Evolutionary conservation across 108 stramenopile genomes (phyloP), one percentile per base, ranked within the genome.

Genomic region (Nannochloropsis gaditana): DNA sequence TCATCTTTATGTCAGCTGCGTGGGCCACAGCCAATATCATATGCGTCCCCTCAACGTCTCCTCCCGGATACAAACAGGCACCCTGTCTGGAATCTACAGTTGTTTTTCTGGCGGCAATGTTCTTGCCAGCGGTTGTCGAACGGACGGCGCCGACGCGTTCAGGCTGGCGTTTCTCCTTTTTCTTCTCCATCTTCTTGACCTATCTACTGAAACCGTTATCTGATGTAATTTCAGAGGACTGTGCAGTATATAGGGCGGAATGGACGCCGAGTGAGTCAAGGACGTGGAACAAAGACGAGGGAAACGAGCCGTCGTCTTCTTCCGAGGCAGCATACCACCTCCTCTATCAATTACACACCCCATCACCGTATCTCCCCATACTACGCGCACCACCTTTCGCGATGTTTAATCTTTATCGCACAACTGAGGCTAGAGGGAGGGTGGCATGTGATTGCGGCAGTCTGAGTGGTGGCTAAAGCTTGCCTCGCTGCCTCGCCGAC

Each of bases 131-230:
- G 47, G 59, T 21, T 31, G 42, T 8, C 47, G 82, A 41, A 82
- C 82, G 43, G 79, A 45, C n/a, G 82, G 82, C 41, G 82, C 21
- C 43, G 6, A 19, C 43, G 11, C 43, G 21, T 9, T 43, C 31
- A 9, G 42, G 15, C 4, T 82, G 45, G 5, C 45, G 82, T 82
- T 86, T 83, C 31, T 83, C 82, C 6, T 47, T 82, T 43, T 86
- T 82, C 73, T 86, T 86, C 8, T 47, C 82, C 9, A 82, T 82
- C 43, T 79, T 86, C 83, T 86, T 86, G 80, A 81, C 44, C 81
- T 45, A 5, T 80, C 17, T 45, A 80, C 21, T n/a, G 81, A 17
- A 41, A 81, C 42, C 81, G n/a, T 2, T 6, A 6, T 73, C 15
- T 73, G 8, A 73, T n/a, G n/a, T n/a, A 73, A 73, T 73, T 15